Conservation (phyloP, 2,329 filamentous ascomycete genomes). For the Cladosporium sp. region DNA sequence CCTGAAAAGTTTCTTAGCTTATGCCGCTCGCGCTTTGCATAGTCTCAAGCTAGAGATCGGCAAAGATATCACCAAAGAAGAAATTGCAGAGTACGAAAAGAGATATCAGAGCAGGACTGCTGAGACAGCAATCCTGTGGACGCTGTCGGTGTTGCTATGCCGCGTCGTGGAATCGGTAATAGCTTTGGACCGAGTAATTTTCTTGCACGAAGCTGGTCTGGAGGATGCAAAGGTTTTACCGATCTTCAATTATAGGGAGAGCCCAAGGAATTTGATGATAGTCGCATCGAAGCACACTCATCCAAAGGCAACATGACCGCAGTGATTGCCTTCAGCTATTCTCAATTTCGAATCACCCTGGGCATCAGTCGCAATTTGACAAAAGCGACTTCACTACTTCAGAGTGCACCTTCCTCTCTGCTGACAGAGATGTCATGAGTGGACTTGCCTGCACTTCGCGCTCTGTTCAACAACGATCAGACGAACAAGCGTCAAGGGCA, state of each 20-base stretch:
- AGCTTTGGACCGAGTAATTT: conserved; percentile 15
- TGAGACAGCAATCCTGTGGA: conserved; percentile 16
- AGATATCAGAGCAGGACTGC: conserved; percentile 1
- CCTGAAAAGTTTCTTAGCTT: conserved; percentile 6
- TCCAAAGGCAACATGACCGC: background rate
- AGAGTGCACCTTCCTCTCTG: too few species aligned
- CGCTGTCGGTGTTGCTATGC: conserved; percentile 16
- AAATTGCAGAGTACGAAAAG: conserved; percentile 14
- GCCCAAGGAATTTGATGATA: conserved; percentile 17
- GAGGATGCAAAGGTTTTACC: conserved; percentile 5
- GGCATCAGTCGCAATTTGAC: too few species aligned
- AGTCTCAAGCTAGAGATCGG: conserved; percentile 9
- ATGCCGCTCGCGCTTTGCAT: conserved; percentile 10
- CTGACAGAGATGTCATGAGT: too few species aligned
- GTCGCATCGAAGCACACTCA: conserved; percentile 3
- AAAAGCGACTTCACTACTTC: too few species aligned
- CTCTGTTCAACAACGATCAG: too few species aligned
- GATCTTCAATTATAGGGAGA: conserved; percentile 13
- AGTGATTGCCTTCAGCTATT: too few species aligned
- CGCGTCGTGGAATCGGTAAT: conserved; percentile 15
- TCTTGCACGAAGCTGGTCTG: conserved; percentile 7
- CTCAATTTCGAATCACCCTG: too few species aligned
- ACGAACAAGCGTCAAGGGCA: too few species aligned
- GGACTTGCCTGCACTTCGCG: too few species aligned
- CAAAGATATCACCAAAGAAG: conserved; percentile 9